A percentile compares a stretch with the other conserved stretches of the same genome.
Evolutionary conservation across 2,329 filamentous ascomycete species (phyloP).

Genomic region (Hymenotorrendiella dingleyae): DNA sequence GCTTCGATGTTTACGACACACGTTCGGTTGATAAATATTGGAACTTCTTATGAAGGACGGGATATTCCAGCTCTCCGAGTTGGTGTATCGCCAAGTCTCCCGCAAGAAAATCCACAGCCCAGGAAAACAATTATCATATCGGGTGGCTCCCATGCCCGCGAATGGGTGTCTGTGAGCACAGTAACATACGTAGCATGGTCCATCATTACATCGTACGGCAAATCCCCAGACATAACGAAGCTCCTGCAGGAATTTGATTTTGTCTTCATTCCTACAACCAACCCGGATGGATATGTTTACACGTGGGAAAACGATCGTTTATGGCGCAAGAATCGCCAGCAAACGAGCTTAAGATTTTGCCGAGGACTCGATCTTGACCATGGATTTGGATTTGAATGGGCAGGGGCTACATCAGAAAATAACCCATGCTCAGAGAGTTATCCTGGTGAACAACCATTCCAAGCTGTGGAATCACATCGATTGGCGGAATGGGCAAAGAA

Average conservation of each 20-base stretch:
- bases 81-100: constrained; percentile 50
- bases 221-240: constrained; percentile 63
- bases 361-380: constrained; percentile 85
- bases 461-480: constrained; percentile 69
- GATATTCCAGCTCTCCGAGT: constrained; percentile 79
- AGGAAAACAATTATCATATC: constrained; percentile 76
- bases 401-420: constrained; percentile 54
- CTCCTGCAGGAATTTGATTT: constrained; percentile 82
- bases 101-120: constrained; percentile 38
- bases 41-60: constrained; percentile 81
- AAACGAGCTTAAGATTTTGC: constrained; percentile 76
- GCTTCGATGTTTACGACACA: constrained; percentile 84
- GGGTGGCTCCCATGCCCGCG: constrained; percentile 85
- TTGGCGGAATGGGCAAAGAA: constrained; percentile 80
- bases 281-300: constrained; percentile 92
- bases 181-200: constrained; percentile 88
- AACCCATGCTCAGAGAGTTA: constrained; percentile 93
- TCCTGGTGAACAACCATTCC: constrained; percentile 75
- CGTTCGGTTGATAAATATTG: constrained; percentile 67
- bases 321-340: constrained; percentile 91
- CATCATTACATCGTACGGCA: constrained; percentile 77
- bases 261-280: constrained; percentile 80
- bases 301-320: constrained; percentile 87
- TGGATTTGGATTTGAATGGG: constrained; percentile 80
- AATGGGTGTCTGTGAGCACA: constrained; percentile 93